Evolutionary conservation across 345 rosid species (phyloP).

Genomic region (Camelina neglecta): DNA sequence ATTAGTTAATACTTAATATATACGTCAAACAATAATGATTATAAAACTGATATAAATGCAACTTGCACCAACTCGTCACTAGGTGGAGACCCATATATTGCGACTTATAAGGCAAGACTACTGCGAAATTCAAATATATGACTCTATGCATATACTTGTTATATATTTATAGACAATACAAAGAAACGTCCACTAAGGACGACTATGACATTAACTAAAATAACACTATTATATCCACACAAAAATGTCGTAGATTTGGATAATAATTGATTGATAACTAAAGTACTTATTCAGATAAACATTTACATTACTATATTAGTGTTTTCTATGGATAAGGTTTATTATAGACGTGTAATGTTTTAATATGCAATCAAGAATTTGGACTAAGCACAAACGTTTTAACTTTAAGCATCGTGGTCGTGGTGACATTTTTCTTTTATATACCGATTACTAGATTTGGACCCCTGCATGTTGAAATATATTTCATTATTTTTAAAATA

Average conservation of each 20-base stretch:
- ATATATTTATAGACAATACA: slow-evolving; percentile 6
- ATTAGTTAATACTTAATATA: not conserved
- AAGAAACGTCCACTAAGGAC: slow-evolving; percentile 24
- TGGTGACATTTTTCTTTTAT: not conserved
- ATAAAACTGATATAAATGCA: slow-evolving; percentile 21
- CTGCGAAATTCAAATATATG: not conserved
- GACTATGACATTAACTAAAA: slow-evolving; percentile 16
- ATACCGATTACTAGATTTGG: not conserved
- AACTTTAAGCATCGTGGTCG: not conserved
- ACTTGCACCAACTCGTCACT: slow-evolving; percentile 29
- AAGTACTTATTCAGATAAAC: slow-evolving; percentile 7
- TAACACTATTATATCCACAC: slow-evolving; percentile 21
- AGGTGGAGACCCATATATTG: slow-evolving; percentile 34
- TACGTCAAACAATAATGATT: slow-evolving; percentile 20
- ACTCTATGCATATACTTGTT: slow-evolving; percentile 23
- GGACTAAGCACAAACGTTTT: not conserved
- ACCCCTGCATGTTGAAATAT: too few species aligned
- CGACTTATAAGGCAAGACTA: not conserved
- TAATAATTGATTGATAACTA: slow-evolving; percentile 4
- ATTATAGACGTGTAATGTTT: not conserved
- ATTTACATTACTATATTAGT: not conserved
- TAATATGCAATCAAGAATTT: not conserved
- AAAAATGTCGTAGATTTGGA: slow-evolving; percentile 7
- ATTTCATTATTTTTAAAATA: too few species aligned
- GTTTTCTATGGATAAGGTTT: not conserved